A percentile compares a stretch with the other conserved stretches of the same genome.
Conservation (phyloP, 2,329 filamentous ascomycete genomes). For the Claviceps sp. region DNA sequence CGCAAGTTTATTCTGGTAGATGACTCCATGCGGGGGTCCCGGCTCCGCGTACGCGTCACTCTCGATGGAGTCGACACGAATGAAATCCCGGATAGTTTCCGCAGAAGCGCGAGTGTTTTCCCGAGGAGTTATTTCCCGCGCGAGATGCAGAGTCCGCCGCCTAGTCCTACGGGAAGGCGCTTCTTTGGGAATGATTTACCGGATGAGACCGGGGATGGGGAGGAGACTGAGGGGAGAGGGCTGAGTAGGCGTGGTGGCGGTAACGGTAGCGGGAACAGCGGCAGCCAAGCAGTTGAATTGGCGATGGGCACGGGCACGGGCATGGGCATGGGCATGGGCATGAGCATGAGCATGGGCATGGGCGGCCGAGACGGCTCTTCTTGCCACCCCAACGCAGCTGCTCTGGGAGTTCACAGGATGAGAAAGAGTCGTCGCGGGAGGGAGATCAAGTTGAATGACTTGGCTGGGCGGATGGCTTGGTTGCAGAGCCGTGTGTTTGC, state of each 20-base stretch:
- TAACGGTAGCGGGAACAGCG: constrained; percentile 14
- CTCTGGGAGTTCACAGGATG: constrained; percentile 64
- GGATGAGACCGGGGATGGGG: constrained; percentile 17
- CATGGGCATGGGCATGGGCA: constrained; percentile 18
- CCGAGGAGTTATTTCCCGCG: constrained; percentile 85
- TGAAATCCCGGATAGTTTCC: constrained; percentile 92
- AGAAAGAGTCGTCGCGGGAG: constrained; percentile 56
- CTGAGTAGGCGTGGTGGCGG: constrained; percentile 19
- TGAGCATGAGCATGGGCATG: constrained; percentile 30
- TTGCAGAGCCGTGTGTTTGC: constrained; percentile 87
- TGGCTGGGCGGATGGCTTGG: constrained; percentile 95
- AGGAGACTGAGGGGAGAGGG: constrained; percentile 35
- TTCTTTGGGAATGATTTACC: constrained; percentile 58
- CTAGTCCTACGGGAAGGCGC: constrained; percentile 57
- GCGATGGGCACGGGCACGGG: constrained; percentile 42
- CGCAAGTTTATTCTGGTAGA: constrained; percentile 96
- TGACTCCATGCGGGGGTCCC: constrained; percentile 65
- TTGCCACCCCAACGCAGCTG: constrained; percentile 41
- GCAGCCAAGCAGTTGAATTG: constrained; percentile 40
- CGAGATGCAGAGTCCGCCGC: constrained; percentile 80
- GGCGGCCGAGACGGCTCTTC: too few relatives aligned
- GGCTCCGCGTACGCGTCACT: constrained; percentile 79
- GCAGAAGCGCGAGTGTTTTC: constrained; percentile 78
- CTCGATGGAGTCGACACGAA: constrained; percentile 90
- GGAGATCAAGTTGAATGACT: constrained; percentile 83